A percentile compares a stretch with the other conserved stretches of the same genome.
These are phyloP conservation scores for Camelina laxa DNA, from an alignment of 345 rosid genomes.

Conservation along the genomic window DNA sequence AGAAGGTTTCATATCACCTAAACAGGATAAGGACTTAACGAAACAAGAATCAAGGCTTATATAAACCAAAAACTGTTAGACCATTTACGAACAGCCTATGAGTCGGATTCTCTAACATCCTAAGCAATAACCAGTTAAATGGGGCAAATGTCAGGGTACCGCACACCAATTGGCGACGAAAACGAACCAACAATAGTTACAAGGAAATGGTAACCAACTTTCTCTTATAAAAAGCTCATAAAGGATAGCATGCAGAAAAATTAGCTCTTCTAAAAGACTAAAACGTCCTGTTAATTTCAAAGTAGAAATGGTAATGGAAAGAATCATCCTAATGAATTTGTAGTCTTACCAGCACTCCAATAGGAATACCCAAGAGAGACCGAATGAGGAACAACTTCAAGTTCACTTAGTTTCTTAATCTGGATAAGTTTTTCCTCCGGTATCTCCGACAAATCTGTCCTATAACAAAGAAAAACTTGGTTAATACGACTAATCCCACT, in stretches of 20 bases:
- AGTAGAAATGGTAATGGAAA: not conserved
- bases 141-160: not conserved
- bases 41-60: slow-evolving; percentile 9
- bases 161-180: not conserved
- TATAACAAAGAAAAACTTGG: slow-evolving; percentile 34
- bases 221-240: not conserved
- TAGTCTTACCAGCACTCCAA: slow-evolving; percentile 77
- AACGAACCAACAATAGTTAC: not conserved
- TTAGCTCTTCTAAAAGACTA: not conserved
- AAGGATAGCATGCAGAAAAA: not conserved
- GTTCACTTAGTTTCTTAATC: slow-evolving; percentile 58
- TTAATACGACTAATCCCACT: slow-evolving; percentile 26
- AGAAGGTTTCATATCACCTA: slow-evolving; percentile 31
- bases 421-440: slow-evolving; percentile 62
- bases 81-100: not conserved
- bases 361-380: slow-evolving; percentile 88
- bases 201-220: not conserved
- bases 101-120: slow-evolving; percentile 8
- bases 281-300: slow-evolving; percentile 1
- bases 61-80: not conserved
- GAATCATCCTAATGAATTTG: slow-evolving; percentile 5
- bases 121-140: not conserved
- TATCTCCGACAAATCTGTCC: slow-evolving; percentile 75
- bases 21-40: slow-evolving; percentile 15
- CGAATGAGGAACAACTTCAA: slow-evolving; percentile 75